Evolutionary conservation across 495 filamentous ascomycete species (phyloP).

Genomic region (Tuber brumale): DNA sequence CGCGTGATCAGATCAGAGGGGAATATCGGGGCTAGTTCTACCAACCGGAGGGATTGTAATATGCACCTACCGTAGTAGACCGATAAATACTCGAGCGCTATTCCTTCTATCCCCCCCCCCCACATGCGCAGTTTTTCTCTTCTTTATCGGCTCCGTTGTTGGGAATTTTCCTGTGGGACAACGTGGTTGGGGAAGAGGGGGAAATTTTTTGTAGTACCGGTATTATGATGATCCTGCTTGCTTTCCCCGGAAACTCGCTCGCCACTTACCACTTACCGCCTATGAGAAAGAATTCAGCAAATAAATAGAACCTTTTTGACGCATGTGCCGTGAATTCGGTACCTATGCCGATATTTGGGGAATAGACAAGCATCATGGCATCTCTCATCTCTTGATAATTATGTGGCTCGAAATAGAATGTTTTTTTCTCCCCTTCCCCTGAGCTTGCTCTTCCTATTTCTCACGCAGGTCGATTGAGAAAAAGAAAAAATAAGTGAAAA

Average conservation of each 20-base stretch:
- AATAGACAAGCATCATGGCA: slow-evolving; percentile 1
- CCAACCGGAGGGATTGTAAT: not conserved
- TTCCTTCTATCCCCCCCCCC: not conserved
- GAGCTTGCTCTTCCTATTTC: not conserved
- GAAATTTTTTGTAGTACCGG: not conserved
- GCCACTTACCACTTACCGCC: not conserved
- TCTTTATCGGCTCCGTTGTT: not conserved
- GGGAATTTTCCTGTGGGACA: not conserved
- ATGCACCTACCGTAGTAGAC: not conserved
- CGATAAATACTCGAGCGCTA: not conserved
- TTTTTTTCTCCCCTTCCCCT: not conserved
- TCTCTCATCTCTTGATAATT: slow-evolving; percentile 3
- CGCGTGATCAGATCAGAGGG: slow-evolving; percentile 1
- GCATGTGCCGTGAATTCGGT: not conserved
- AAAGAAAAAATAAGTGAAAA: not conserved
- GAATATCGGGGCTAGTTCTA: not conserved
- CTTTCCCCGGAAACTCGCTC: not conserved
- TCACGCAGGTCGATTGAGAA: not conserved
- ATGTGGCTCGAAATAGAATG: slow-evolving; percentile 1
- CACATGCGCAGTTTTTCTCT: not conserved
- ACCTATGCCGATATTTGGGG: not conserved
- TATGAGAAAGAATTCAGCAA: not conserved
- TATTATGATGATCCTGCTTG: not conserved
- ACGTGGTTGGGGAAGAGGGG: not conserved
- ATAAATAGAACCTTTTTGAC: not conserved